phyloP scores from a whole-genome alignment of 768 basidiomycete species.

The Suillus cothurnatus region DNA sequence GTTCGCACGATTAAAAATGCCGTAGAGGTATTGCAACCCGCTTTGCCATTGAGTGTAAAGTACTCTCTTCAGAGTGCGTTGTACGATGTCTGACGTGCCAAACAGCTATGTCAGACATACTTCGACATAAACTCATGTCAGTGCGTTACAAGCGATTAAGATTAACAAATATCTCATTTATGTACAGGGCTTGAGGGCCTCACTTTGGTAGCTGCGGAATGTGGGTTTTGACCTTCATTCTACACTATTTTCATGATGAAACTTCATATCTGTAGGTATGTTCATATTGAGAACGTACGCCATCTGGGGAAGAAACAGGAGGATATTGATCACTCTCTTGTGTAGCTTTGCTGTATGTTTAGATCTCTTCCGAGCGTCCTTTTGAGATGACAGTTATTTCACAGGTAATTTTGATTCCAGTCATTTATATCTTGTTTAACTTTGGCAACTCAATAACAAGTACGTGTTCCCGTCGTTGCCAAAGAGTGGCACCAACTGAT shows the following conservation, averaged over 20 bases:
- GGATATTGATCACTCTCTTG: slow-evolving; percentile 1
- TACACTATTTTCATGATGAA: background rate
- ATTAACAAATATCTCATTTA: background rate
- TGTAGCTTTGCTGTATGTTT: background rate
- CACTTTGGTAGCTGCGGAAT: slow-evolving; percentile 1
- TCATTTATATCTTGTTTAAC: background rate
- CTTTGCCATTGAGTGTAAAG: background rate
- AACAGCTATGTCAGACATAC: background rate
- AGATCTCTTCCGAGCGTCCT: background rate
- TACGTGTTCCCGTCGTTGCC: background rate
- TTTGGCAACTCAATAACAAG: background rate
- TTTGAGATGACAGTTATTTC: background rate
- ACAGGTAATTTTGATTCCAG: slow-evolving; percentile 2
- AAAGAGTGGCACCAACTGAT: background rate
- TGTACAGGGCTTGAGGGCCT: slow-evolving; percentile 4
- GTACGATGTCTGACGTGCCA: background rate
- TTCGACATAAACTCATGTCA: slow-evolving; percentile 4
- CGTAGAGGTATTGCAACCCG: slow-evolving; percentile 7
- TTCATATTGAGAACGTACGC: slow-evolving; percentile 6
- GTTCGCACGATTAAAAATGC: background rate
- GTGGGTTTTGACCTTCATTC: background rate
- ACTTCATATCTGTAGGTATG: background rate
- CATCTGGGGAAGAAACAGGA: slow-evolving; percentile 5
- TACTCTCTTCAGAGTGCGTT: background rate
- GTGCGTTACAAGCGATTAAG: background rate